Percentiles rank a stretch among this genome's conserved stretches.
phyloP scores from a whole-genome alignment of 495 filamentous ascomycete species.

The Astrothelium macrocarpum region DNA sequence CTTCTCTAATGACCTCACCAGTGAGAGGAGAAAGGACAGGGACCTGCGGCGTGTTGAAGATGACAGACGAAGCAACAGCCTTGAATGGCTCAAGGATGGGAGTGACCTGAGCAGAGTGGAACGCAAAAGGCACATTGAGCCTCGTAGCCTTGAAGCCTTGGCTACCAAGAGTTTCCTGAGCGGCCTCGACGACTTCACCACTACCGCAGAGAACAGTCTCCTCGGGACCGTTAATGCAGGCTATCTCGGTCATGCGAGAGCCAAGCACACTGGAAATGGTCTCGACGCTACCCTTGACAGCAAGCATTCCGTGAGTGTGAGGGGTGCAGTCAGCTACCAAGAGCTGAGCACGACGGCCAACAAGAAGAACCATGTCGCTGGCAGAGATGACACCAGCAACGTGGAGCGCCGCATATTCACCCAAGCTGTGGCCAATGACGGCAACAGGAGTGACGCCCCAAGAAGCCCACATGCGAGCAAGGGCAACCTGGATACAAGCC shows the following conservation, averaged over 20 bases:
- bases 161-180: conserved; percentile 27
- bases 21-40: conserved; percentile 35
- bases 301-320: conserved; percentile 58
- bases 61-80: conserved; percentile 27
- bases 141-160: conserved; percentile 44
- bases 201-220: conserved; percentile 39
- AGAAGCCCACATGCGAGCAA: conserved; percentile 68
- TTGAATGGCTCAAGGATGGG: conserved; percentile 41
- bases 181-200: conserved; percentile 26
- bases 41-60: conserved; percentile 35
- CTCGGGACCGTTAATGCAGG: conserved; percentile 39
- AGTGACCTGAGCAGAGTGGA: conserved; percentile 46
- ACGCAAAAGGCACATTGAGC: conserved; percentile 44
- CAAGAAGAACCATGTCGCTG: conserved; percentile 70
- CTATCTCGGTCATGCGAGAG: conserved; percentile 36
- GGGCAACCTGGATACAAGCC: conserved; percentile 73
- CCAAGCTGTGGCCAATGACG: conserved; percentile 77
- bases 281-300: conserved; percentile 35
- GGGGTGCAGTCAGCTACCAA: conserved; percentile 60
- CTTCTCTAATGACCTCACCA: conserved; percentile 35
- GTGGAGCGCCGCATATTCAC: conserved; percentile 81
- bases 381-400: conserved; percentile 70
- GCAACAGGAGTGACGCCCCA: conserved; percentile 68
- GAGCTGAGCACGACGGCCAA: conserved; percentile 68
- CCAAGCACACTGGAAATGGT: conserved; percentile 32